Evolutionary conservation across 441 rosid species (phyloP).

Genomic region (Croton setiger): DNA sequence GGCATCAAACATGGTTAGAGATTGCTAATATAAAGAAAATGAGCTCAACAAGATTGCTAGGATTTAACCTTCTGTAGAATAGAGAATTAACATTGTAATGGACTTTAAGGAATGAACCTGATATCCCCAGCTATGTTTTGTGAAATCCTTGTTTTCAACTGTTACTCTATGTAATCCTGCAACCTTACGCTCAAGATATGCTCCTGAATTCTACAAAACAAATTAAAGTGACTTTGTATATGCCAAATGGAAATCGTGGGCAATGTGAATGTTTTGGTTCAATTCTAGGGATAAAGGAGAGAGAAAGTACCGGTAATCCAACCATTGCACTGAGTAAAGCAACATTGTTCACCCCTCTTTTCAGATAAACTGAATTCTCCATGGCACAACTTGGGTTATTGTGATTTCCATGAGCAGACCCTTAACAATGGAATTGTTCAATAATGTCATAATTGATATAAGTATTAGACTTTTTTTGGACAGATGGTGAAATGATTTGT

Average conservation of each 20-base stretch:
- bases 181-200: constrained; percentile 53
- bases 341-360: constrained; percentile 49
- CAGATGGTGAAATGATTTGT: neutral
- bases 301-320: constrained; percentile 61
- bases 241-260: neutral
- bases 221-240: constrained; percentile 2
- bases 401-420: constrained; percentile 54
- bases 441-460: constrained; percentile 6
- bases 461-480: neutral
- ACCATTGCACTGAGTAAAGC: constrained; percentile 65
- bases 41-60: neutral
- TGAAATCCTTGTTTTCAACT: constrained; percentile 38
- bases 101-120: constrained; percentile 36
- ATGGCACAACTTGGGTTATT: constrained; percentile 26
- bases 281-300: constrained; percentile 5
- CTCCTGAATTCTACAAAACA: constrained; percentile 55
- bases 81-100: neutral
- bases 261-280: constrained; percentile 6
- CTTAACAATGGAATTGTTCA: constrained; percentile 27
- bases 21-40: neutral
- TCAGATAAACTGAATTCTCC: constrained; percentile 38
- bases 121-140: constrained; percentile 56
- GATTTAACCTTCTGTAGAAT: neutral
- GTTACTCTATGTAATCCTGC: constrained; percentile 46
- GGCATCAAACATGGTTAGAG: neutral